Conservation (phyloP, 208 protist species). For the Zelonia costaricensis region DNA sequence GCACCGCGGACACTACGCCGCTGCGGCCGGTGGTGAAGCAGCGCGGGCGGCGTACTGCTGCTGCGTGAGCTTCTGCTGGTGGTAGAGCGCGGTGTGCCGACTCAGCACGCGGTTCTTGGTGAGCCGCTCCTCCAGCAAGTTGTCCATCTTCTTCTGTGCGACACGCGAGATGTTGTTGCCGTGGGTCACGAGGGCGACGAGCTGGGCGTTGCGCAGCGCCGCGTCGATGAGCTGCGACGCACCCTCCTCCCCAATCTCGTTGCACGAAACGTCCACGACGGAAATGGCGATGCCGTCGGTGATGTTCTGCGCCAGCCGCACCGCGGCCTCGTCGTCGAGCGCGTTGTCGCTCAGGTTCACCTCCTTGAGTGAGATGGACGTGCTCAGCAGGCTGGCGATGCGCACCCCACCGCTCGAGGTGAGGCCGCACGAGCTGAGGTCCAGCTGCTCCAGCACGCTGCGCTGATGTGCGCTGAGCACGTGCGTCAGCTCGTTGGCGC, state of each 20-base stretch:
- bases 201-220: constrained; percentile 59
- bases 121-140: constrained; percentile 72
- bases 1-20: background rate
- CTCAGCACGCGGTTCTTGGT: constrained; percentile 54
- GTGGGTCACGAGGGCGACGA: constrained; percentile 65
- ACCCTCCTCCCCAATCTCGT: constrained; percentile 71
- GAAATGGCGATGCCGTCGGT: constrained; percentile 63
- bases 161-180: constrained; percentile 84
- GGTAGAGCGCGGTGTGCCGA: constrained; percentile 16
- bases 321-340: constrained; percentile 80
- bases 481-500: constrained; percentile 63
- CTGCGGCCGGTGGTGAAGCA: background rate
- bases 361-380: constrained; percentile 61
- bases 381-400: constrained; percentile 66
- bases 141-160: constrained; percentile 84
- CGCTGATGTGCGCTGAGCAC: constrained; percentile 54
- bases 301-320: constrained; percentile 64
- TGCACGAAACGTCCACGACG: constrained; percentile 66
- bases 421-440: constrained; percentile 76
- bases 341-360: constrained; percentile 84
- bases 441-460: constrained; percentile 55
- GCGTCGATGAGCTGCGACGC: constrained; percentile 78
- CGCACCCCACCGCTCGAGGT: constrained; percentile 64
- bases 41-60: constrained; percentile 14
- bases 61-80: constrained; percentile 33